These are phyloP conservation scores for Evernia prunastri DNA, from an alignment of 495 filamentous ascomycete genomes.

Conservation along the genomic window DNA sequence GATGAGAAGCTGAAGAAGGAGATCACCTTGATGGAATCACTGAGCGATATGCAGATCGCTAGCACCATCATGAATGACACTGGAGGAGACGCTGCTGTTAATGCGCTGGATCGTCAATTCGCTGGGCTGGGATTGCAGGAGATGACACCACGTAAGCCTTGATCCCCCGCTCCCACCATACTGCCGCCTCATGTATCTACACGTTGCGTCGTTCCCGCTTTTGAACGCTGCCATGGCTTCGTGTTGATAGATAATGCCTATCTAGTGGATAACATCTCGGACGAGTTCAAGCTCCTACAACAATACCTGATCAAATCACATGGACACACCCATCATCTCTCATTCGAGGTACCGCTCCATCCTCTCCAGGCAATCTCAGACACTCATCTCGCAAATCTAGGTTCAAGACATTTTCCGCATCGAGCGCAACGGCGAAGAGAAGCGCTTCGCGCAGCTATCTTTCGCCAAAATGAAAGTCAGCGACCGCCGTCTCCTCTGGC, in stretches of 20 bases:
- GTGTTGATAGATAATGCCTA: background rate
- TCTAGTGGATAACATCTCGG: conserved; percentile 43
- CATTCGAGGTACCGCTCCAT: conserved; percentile 35
- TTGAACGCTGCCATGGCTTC: background rate
- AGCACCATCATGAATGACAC: conserved; percentile 61
- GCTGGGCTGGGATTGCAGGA: conserved; percentile 60
- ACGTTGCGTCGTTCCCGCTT: background rate
- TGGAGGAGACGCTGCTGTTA: conserved; percentile 31
- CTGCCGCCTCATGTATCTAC: background rate
- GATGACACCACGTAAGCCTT: conserved; percentile 52
- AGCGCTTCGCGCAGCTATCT: conserved; percentile 50
- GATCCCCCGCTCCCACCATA: background rate
- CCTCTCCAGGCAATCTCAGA: background rate
- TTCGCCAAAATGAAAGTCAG: conserved; percentile 38
- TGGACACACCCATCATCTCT: conserved; percentile 52
- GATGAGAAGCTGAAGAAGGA: conserved; percentile 57
- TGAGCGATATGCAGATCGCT: conserved; percentile 73
- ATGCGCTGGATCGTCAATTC: conserved; percentile 63
- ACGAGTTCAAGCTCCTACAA: conserved; percentile 56
- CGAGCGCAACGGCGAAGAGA: conserved; percentile 60
- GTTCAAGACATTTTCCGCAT: conserved; percentile 75
- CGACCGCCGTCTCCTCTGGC: conserved; percentile 75
- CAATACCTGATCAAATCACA: conserved; percentile 58
- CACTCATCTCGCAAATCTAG: conserved; percentile 8
- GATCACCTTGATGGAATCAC: conserved; percentile 52